Conservation (phyloP, 2,329 filamentous ascomycete genomes). For the Plectosphaerella sp. region DNA sequence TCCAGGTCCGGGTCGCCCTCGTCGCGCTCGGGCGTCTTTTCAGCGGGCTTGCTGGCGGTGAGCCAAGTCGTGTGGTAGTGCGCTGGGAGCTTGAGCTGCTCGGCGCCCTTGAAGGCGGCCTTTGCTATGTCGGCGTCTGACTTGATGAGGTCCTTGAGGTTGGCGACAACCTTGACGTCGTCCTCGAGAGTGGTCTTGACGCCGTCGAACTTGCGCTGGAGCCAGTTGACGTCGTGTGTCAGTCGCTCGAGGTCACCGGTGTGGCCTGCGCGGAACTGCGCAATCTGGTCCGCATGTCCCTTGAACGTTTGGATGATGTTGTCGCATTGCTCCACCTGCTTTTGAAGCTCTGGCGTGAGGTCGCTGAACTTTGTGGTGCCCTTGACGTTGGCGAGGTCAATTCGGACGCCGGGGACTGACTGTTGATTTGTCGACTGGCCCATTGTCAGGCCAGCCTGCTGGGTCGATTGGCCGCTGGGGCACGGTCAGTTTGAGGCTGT, state of each 20-base stretch:
- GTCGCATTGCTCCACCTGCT: constrained; percentile 74
- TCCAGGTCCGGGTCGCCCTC: constrained; percentile 34
- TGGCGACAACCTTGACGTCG: constrained; percentile 61
- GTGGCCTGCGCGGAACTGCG: constrained; percentile 59
- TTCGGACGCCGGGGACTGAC: constrained; percentile 66
- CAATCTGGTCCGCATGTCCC: constrained; percentile 70
- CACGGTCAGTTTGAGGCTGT: no score
- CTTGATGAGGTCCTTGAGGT: constrained; percentile 54
- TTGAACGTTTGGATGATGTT: constrained; percentile 77
- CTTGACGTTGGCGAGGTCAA: constrained; percentile 73
- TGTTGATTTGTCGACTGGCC: constrained; percentile 49
- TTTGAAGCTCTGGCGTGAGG: constrained; percentile 75
- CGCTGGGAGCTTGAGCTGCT: constrained; percentile 67
- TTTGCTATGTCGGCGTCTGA: constrained; percentile 67
- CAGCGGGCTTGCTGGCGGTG: constrained; percentile 25
- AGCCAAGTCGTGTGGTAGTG: constrained; percentile 47
- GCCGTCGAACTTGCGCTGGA: constrained; percentile 42
- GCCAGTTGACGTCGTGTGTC: constrained; percentile 41
- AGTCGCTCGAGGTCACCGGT: constrained; percentile 43
- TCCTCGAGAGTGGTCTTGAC: constrained; percentile 40
- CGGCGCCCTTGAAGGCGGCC: constrained; percentile 67
- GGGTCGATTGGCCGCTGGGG: constrained; percentile 3
- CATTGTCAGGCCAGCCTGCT: constrained; percentile 33
- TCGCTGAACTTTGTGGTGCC: constrained; percentile 91
- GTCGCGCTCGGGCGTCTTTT: constrained; percentile 24